Evolutionary conservation across 257 asterid species (phyloP).

Genomic region (Penstemon eatonii): DNA sequence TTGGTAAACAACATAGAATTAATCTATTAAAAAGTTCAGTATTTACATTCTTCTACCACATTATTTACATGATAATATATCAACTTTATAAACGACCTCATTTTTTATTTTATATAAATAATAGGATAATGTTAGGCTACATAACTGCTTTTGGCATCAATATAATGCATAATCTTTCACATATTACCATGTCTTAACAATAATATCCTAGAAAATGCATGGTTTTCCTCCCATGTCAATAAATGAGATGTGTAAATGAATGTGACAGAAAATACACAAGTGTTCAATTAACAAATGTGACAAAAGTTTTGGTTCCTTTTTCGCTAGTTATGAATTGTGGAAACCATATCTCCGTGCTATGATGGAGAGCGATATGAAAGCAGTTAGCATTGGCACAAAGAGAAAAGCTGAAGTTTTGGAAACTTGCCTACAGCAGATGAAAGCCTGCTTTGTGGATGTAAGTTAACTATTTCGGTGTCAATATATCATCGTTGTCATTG

Average conservation of each 20-base stretch:
- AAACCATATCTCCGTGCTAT: constrained; percentile 91
- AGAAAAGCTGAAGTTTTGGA: constrained; percentile 82
- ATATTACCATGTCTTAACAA: constrained; percentile 1
- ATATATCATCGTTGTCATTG: constrained; percentile 20
- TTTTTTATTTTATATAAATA: constrained; percentile 4
- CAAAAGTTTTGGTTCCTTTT: constrained; percentile 27
- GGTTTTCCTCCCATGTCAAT: constrained; percentile 13
- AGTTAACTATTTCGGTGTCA: constrained; percentile 35
- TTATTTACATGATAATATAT: constrained; percentile 16
- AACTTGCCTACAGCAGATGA: constrained; percentile 86
- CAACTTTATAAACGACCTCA: constrained; percentile 13
- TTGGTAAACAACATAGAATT: neutral
- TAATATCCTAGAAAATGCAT: no score
- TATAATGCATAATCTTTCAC: constrained; percentile 9
- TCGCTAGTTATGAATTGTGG: constrained; percentile 84
- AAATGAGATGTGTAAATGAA: constrained; percentile 11
- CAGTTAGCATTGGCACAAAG: constrained; percentile 81
- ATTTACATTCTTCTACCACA: constrained; percentile 8
- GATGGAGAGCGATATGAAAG: constrained; percentile 94
- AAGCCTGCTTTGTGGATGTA: constrained; percentile 87
- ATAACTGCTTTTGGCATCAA: constrained; percentile 21
- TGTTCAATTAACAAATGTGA: constrained; percentile 9
- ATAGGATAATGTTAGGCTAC: constrained; percentile 12
- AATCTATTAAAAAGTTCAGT: neutral
- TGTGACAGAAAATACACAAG: constrained; percentile 13